Evolutionary conservation across 352 stramenopile genomes (phyloP), one percentile per base, ranked within the genome.

Genomic region (Phytophthora foliorum): DNA sequence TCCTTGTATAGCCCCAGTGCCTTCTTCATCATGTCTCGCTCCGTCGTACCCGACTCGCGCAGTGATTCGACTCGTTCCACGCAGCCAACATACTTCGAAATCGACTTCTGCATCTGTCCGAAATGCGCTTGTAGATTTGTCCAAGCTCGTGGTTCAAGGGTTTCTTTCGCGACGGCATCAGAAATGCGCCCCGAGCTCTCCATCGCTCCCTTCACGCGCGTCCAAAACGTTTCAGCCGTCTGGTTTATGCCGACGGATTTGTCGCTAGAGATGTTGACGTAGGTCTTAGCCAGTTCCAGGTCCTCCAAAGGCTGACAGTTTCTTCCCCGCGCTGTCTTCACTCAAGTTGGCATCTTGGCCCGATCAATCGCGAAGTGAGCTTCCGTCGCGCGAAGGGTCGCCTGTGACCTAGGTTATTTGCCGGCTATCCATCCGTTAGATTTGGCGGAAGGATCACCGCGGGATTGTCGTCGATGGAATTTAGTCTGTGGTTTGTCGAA

Each of bases 401-500:
- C 14, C 14, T 22, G n/a, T 5, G 39, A 46, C 6, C n/a, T 25
- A 16, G 36, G n/a, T 13, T 22, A 22, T 46, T 11, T 24, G 2
- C n/a, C 14, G 11, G 17, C 16, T 22, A 24, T 22, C 39, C 4
- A 46, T 4, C 19, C 39, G n/a, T 19, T 14, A 46, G 6, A 32
- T 50, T 32, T 50, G 44, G 11, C 10, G 2, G 44, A 50, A 32
- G 10, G 44, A 50, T 50, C 21, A 31, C 22, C 22, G 44, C 11
- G 9, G 44, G 22, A 50, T 32, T 16, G 21, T 17, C 16, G 42
- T 19, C 44, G 1, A 50, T 19, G 22, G 10, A 32, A 32, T 50
- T 50, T 50, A 32, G 22, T 50, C 10, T 8, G 14, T 50, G 17
- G n/a, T 50, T 32, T 32, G 44, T 50, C 14, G 44, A 50, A 50